Percentiles rank a stretch among this genome's conserved stretches.
Conservation (phyloP, 768 basidiomycete species). For the Panaeolus papilionaceus region DNA sequence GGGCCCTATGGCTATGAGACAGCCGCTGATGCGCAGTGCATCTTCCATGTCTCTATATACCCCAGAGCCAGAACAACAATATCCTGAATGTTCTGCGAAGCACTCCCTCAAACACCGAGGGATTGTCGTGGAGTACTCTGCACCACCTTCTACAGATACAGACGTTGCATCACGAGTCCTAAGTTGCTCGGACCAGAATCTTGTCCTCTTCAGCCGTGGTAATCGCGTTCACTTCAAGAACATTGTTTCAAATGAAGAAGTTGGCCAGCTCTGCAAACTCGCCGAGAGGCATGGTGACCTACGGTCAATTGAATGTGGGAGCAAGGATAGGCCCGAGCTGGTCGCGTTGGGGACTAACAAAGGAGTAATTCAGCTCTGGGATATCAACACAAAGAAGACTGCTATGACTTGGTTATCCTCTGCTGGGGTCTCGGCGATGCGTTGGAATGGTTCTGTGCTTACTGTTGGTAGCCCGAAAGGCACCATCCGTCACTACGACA, state of each 20-base stretch:
- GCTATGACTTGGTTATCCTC: conserved; percentile 38
- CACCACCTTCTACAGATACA: conserved; percentile 26
- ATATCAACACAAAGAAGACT: conserved; percentile 49
- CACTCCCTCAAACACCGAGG: conserved; percentile 31
- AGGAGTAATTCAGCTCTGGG: conserved; percentile 63
- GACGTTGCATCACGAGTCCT: conserved; percentile 34
- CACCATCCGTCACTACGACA: conserved; percentile 69
- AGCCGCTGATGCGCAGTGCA: conserved; percentile 33
- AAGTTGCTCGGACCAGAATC: conserved; percentile 50
- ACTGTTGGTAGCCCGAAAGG: conserved; percentile 70
- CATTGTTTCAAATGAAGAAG: conserved; percentile 42
- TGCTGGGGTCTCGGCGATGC: conserved; percentile 40
- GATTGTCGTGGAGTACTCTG: conserved; percentile 33
- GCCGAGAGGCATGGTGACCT: conserved; percentile 52
- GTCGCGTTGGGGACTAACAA: conserved; percentile 59
- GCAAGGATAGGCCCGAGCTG: conserved; percentile 40
- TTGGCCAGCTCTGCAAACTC: conserved; percentile 57
- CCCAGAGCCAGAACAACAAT: conserved; percentile 20
- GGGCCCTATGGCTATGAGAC: conserved; percentile 11
- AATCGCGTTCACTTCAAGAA: conserved; percentile 60
- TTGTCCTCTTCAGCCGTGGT: conserved; percentile 56
- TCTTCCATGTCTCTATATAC: conserved; percentile 30
- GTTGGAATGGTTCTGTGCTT: conserved; percentile 67
- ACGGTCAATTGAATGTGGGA: conserved; percentile 47
- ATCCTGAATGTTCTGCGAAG: conserved; percentile 33